Evolutionary conservation across 768 basidiomycete species (phyloP).

Genomic region (Trametes villosa): DNA sequence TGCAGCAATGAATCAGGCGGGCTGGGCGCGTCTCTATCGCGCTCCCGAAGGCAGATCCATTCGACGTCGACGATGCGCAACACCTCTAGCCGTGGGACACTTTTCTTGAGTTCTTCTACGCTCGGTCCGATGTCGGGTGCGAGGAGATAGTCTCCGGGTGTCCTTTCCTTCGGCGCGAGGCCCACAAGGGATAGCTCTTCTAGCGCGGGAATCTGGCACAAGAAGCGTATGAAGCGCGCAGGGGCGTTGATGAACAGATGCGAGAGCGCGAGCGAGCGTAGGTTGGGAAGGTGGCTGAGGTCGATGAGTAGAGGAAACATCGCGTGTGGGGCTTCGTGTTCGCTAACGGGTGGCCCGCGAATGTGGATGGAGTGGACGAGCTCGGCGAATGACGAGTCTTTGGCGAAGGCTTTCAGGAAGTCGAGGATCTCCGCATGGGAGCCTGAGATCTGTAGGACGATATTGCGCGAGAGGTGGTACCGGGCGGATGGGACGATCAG

Average conservation of each 20-base stretch:
- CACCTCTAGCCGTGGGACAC: not conserved
- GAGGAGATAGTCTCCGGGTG: not conserved
- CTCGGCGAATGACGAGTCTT: not conserved
- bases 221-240: not conserved
- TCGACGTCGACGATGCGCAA: not conserved
- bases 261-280: not conserved
- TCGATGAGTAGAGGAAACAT: not conserved
- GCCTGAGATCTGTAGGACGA: not conserved
- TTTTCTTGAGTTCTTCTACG: not conserved
- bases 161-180: not conserved
- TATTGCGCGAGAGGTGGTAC: not conserved
- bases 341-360: not conserved
- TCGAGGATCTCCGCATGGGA: not conserved
- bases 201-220: not conserved
- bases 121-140: not conserved
- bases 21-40: no score
- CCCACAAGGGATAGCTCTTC: not conserved
- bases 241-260: not conserved
- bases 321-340: not conserved
- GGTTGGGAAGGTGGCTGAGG: not conserved
- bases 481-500: not conserved
- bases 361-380: not conserved
- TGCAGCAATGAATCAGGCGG: not conserved
- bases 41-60: no score
- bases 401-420: not conserved